Percentiles rank a stretch among this genome's conserved stretches.
Evolutionary conservation across 495 filamentous ascomycete species (phyloP).

Genomic region (Hapsidospora chrysogenum): DNA sequence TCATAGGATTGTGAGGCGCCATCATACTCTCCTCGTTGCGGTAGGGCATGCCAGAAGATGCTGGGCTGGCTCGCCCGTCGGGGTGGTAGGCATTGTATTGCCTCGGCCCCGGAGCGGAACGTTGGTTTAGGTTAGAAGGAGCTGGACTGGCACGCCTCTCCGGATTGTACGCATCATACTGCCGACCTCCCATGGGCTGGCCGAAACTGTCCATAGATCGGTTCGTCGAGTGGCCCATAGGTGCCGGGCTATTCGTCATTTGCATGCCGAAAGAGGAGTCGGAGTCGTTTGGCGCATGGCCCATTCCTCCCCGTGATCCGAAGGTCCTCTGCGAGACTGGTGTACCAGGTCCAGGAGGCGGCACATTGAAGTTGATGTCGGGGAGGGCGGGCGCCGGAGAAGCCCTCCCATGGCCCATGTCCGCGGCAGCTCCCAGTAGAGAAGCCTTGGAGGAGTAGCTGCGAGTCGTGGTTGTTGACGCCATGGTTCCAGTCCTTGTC

Average conservation of each 20-base stretch:
- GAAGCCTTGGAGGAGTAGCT: slow-evolving; percentile 40
- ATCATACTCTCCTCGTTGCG: not conserved
- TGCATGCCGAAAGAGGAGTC: slow-evolving; percentile 13
- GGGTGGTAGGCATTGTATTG: slow-evolving; percentile 1
- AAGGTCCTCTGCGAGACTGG: not conserved
- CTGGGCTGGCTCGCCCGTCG: slow-evolving; percentile 20
- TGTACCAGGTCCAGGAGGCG: not conserved
- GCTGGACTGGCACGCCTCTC: not conserved
- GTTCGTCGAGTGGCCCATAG: not conserved
- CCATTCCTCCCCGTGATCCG: not conserved
- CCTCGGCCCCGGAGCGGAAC: slow-evolving; percentile 2
- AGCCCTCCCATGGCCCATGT: slow-evolving; percentile 32
- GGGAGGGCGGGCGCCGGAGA: slow-evolving; percentile 11
- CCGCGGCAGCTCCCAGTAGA: slow-evolving; percentile 29
- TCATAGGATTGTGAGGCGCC: slow-evolving; percentile 11
- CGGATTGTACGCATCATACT: not conserved
- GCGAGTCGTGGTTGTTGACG: slow-evolving; percentile 6
- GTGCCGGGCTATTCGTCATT: slow-evolving; percentile 1
- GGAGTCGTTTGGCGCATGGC: not conserved
- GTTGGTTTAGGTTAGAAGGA: not conserved
- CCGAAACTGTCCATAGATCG: no score
- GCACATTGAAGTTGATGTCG: slow-evolving; percentile 2
- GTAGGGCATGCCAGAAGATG: no score
- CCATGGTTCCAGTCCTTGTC: slow-evolving; percentile 18
- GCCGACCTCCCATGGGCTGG: no score